phyloP scores from a whole-genome alignment of 108 stramenopile genomes.

The Cyclostephanos invisitatus region DNA sequence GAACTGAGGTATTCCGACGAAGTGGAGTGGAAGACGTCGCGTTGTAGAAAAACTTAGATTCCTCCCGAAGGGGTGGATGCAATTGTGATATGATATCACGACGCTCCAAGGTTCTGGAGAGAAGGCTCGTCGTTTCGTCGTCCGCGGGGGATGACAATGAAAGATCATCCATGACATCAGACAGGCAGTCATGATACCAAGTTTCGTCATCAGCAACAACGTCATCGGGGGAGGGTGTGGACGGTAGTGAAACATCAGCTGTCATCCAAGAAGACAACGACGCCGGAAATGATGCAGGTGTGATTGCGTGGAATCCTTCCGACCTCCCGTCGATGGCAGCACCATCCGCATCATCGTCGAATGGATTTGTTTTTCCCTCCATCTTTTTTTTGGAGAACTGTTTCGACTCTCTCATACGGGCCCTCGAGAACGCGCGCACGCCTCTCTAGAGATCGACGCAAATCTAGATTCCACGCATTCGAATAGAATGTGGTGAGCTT shows the following conservation, averaged over 20 bases:
- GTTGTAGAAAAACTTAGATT: background rate
- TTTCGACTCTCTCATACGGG: background rate
- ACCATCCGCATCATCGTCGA: slow-evolving; percentile 12
- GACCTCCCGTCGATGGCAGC: background rate
- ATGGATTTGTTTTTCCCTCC: slow-evolving; percentile 15
- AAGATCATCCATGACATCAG: slow-evolving; percentile 21
- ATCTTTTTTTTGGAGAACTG: background rate
- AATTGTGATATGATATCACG: background rate
- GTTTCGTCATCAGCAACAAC: slow-evolving; percentile 18
- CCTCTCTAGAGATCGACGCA: background rate
- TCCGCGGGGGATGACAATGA: slow-evolving; percentile 7
- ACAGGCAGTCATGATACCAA: slow-evolving; percentile 42
- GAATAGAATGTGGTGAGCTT: too few relatives aligned
- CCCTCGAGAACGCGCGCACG: background rate
- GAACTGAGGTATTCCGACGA: background rate
- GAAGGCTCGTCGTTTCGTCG: slow-evolving; percentile 35
- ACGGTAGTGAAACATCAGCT: background rate
- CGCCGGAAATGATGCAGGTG: slow-evolving; percentile 12
- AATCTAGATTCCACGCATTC: too few relatives aligned
- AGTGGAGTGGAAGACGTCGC: slow-evolving; percentile 27
- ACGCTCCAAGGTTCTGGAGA: slow-evolving; percentile 2
- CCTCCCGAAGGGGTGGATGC: background rate
- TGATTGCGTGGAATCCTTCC: background rate
- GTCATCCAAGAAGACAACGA: slow-evolving; percentile 42
- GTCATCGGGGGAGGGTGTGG: background rate